phyloP scores from a whole-genome alignment of 306 rosid genomes.

The Fragaria ananassa region DNA sequence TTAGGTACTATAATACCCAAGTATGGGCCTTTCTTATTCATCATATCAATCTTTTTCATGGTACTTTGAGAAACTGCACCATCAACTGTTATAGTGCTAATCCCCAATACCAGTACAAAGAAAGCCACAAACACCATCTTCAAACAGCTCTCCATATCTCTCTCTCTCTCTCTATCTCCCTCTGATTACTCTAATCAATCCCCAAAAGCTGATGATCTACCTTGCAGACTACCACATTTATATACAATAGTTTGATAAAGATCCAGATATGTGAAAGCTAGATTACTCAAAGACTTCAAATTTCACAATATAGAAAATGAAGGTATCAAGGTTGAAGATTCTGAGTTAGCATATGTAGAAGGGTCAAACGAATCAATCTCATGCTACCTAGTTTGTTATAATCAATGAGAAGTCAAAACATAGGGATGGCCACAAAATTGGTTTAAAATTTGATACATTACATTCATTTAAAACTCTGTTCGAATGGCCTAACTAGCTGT shows the following conservation, averaged over 20 bases:
- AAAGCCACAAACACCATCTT: constrained; percentile 24
- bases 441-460: not conserved
- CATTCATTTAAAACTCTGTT: too few species aligned
- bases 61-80: constrained; percentile 32
- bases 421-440: not conserved
- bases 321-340: not conserved
- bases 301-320: not conserved
- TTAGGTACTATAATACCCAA: constrained; percentile 77
- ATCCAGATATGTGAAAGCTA: not conserved
- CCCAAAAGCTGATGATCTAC: not conserved
- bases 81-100: constrained; percentile 22
- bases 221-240: constrained; percentile 2
- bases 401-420: not conserved
- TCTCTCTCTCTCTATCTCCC: constrained; percentile 3
- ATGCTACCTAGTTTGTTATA: not conserved
- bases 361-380: constrained; percentile 7
- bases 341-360: not conserved
- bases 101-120: constrained; percentile 31
- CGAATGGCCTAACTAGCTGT: too few species aligned
- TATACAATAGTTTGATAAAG: not conserved
- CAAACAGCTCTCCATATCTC: constrained; percentile 26
- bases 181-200: not conserved
- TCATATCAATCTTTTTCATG: constrained; percentile 31
- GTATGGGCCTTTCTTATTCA: constrained; percentile 60
- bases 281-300: not conserved